Evolutionary conservation across 2,329 filamentous ascomycete species (phyloP).

Genomic region (Blumeria hordei): DNA sequence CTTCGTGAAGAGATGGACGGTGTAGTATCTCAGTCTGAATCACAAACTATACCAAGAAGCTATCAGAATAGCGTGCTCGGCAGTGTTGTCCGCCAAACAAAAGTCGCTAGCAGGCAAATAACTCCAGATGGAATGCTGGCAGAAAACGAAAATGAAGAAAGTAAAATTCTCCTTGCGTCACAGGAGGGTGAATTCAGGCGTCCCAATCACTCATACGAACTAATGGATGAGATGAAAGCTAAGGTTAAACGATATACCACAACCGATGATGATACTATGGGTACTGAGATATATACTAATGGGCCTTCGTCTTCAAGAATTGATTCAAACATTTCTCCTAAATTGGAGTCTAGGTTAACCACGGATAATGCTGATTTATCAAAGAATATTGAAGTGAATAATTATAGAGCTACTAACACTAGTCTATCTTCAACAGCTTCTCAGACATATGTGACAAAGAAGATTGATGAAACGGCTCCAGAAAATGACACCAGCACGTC

Average conservation of each 20-base stretch:
- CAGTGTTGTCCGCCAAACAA: slow-evolving; percentile 38
- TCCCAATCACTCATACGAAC: slow-evolving; percentile 34
- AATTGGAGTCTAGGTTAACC: slow-evolving; percentile 12
- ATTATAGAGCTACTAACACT: no score
- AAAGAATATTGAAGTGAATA: neutral
- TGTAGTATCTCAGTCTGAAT: slow-evolving; percentile 15
- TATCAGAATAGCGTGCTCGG: slow-evolving; percentile 53
- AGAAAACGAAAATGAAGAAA: slow-evolving; percentile 22
- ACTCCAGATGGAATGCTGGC: slow-evolving; percentile 14
- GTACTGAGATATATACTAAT: slow-evolving; percentile 43
- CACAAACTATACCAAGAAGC: slow-evolving; percentile 28
- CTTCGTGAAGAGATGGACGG: slow-evolving; percentile 88
- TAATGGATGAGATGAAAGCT: slow-evolving; percentile 44
- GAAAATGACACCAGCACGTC: no score
- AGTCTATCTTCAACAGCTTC: no score
- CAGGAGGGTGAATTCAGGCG: slow-evolving; percentile 56
- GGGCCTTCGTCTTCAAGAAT: slow-evolving; percentile 54
- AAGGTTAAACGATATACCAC: slow-evolving; percentile 52
- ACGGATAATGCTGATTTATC: neutral
- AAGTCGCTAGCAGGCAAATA: slow-evolving; percentile 29
- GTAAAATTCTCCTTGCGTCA: slow-evolving; percentile 41
- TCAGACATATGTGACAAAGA: no score
- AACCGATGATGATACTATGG: slow-evolving; percentile 16
- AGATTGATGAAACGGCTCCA: no score
- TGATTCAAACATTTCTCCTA: slow-evolving; percentile 39